phyloP scores from a whole-genome alignment of 169 alveolate species.

The Prorocentrum cordatum region DNA sequence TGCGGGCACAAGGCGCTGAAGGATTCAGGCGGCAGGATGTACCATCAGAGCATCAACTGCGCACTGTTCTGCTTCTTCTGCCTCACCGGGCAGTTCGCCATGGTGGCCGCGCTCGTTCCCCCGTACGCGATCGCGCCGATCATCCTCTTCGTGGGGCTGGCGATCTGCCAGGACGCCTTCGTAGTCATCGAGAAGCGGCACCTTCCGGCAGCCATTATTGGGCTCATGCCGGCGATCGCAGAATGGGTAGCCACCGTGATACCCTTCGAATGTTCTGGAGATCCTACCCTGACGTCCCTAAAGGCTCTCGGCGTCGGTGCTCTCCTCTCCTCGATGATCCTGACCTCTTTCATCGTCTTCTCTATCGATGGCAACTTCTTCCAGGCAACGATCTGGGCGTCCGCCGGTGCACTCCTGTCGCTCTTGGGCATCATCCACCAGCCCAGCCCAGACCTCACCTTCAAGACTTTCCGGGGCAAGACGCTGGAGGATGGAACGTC shows the following conservation, averaged over 20 bases:
- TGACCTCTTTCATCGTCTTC: background rate
- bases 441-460: background rate
- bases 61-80: background rate
- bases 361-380: background rate
- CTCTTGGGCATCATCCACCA: background rate
- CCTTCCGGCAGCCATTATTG: conserved; percentile 27
- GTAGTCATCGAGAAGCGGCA: conserved; percentile 4
- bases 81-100: background rate
- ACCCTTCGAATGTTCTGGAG: background rate
- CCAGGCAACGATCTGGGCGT: background rate
- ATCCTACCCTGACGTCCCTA: background rate
- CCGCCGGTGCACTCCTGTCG: background rate
- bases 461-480: background rate
- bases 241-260: background rate
- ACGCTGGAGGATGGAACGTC: too few species aligned
- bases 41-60: too few species aligned
- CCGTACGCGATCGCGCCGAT: conserved; percentile 54
- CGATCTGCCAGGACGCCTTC: conserved; percentile 16
- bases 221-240: background rate
- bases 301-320: conserved; percentile 2
- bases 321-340: background rate
- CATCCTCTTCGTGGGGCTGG: conserved; percentile 29
- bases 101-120: background rate
- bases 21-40: background rate
- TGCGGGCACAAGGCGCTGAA: conserved; percentile 37